These are phyloP conservation scores for Emericellopsis atlantica DNA, from an alignment of 2,329 filamentous ascomycete species.

Conservation along the genomic window DNA sequence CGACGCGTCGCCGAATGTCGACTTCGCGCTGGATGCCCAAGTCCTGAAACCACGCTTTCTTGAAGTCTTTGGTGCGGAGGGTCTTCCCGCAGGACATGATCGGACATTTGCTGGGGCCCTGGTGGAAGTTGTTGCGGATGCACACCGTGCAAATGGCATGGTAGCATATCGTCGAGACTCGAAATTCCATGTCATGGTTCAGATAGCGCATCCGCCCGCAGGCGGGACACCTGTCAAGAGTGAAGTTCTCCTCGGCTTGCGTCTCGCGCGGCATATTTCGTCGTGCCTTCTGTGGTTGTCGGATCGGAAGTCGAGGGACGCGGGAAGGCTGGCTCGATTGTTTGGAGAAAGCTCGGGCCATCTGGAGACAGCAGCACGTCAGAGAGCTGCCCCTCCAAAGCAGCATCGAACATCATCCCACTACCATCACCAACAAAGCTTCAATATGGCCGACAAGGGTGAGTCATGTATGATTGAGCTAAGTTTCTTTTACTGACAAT, in stretches of 20 bases:
- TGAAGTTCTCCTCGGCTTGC: constrained; percentile 8
- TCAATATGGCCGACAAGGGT: constrained; percentile 7
- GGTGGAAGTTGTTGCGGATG: constrained; percentile 85
- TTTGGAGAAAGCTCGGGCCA: constrained; percentile 1
- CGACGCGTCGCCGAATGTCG: constrained; percentile 74
- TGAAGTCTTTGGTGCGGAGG: constrained; percentile 72
- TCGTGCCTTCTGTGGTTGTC: not conserved
- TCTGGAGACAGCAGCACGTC: not conserved
- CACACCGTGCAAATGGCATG: constrained; percentile 98
- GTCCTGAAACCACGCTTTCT: constrained; percentile 81
- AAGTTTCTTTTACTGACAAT: constrained; percentile 2
- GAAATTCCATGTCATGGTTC: constrained; percentile 85
- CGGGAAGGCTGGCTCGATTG: not conserved
- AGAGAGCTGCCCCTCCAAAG: constrained; percentile 4
- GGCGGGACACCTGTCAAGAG: constrained; percentile 77
- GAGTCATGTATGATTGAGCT: not conserved
- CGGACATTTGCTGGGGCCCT: constrained; percentile 84
- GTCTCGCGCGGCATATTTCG: too few relatives aligned
- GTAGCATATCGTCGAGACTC: constrained; percentile 97
- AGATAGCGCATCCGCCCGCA: constrained; percentile 96
- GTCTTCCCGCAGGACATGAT: constrained; percentile 82
- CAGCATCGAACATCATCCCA: not conserved
- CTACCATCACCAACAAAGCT: not conserved
- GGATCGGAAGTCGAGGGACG: not conserved
- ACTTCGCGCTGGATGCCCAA: constrained; percentile 83